phyloP scores from a whole-genome alignment of 768 basidiomycete species.

The Lanmaoa rubissima region DNA sequence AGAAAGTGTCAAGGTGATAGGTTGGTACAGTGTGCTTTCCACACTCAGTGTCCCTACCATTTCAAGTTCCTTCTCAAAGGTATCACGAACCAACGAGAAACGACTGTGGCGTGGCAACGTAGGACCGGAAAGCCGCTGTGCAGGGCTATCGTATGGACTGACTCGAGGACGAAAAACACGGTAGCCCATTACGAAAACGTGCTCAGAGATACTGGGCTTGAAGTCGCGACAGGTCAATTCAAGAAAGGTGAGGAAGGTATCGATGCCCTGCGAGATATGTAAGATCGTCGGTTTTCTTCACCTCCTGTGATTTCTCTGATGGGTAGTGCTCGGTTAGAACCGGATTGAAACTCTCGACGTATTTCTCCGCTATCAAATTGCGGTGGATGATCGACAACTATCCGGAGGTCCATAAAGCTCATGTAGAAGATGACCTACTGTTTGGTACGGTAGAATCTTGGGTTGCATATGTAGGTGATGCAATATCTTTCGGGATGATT shows the following conservation, averaged over 20 bases:
- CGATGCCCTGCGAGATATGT: slow-evolving; percentile 67
- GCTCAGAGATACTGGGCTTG: slow-evolving; percentile 70
- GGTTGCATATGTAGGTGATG: slow-evolving; percentile 75
- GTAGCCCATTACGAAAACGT: slow-evolving; percentile 80
- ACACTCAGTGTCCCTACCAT: neutral
- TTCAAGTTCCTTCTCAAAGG: slow-evolving; percentile 40
- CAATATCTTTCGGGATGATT: slow-evolving; percentile 11
- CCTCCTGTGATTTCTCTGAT: neutral
- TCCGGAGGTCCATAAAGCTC: slow-evolving; percentile 70
- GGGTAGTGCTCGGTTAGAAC: slow-evolving; percentile 48
- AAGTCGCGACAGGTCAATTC: slow-evolving; percentile 61
- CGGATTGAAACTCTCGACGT: slow-evolving; percentile 93
- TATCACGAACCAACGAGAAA: slow-evolving; percentile 97
- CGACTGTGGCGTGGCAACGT: slow-evolving; percentile 90
- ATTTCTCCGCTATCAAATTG: slow-evolving; percentile 96
- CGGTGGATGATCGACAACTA: slow-evolving; percentile 95
- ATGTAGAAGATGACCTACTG: slow-evolving; percentile 74
- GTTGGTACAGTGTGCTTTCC: slow-evolving; percentile 43
- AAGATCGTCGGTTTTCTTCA: slow-evolving; percentile 27
- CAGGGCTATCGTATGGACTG: slow-evolving; percentile 93
- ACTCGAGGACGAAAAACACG: slow-evolving; percentile 84
- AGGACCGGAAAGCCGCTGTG: slow-evolving; percentile 87
- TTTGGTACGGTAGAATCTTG: slow-evolving; percentile 98
- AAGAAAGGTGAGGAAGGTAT: slow-evolving; percentile 70
- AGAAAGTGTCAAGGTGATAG: slow-evolving; percentile 87